Base-by-base conservation (phyloP, 129 eudicot species). In the Sambucus nigra region DNA sequence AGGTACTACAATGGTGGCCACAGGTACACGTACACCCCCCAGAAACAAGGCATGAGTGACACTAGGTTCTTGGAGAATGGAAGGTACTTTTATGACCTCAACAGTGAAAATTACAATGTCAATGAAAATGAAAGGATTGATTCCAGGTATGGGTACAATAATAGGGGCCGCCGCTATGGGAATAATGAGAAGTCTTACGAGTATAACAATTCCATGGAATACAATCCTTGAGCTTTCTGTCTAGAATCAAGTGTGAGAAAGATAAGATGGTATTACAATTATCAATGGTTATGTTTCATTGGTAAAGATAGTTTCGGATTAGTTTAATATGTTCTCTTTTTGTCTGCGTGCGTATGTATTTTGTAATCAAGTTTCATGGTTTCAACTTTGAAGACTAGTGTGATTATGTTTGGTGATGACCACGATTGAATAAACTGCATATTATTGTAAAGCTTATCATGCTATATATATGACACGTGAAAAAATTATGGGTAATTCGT, bases 41-140 rank as follows among this genome's bases (percentile, higher is more conserved):
- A 48, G 51, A 47, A 49, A 28, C 51, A 38, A 16, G 76, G 75
- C 0, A 75, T 72, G 77, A 72, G 77, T 25, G 77, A 75, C 60
- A 60, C 81, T 7, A 57, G 80, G 29, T 48, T 53, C 33, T 3
- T 72, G 64, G 76, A 63, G 51, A 53, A 61, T 17, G 82, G 74
- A 12, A 65, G 48, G 60, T 72, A 59, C 65, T 46, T 7, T 22
- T 69, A 69, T 50, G 66, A 64, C 28, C 19, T 42, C 3, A 56
- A 64, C 15, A 38, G 45, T 5, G 64, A 65, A 49, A 57, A 19
- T 35, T 50, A 62, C 26, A 44, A 61, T 31, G 24, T 4, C 1
- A 23, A 50, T n/a, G 57, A 22, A 21, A 62, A 50, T n/a, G 21
- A 47, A 5, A 47, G 56, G 23, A 31, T 18, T 11, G 29, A 29